Percentiles rank a stretch among this genome's conserved stretches.
Conservation (phyloP, 2,329 filamentous ascomycete genomes). For the Kalaharituber pfeilii region DNA sequence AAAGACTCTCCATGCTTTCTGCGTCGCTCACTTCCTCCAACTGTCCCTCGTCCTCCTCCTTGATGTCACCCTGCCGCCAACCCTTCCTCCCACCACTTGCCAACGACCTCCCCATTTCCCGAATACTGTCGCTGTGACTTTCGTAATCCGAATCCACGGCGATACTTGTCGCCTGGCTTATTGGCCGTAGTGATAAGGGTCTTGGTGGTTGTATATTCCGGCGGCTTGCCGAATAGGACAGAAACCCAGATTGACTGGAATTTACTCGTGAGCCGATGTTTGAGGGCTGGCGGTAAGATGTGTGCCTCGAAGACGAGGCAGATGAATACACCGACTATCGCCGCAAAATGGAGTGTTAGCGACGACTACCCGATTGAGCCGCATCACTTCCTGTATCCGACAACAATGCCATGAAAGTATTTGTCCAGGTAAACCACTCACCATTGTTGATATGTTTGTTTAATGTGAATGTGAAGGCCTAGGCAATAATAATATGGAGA, state of each 20-base stretch:
- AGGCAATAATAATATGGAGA: background rate
- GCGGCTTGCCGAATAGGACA: background rate
- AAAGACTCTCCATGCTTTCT: slow-evolving; percentile 19
- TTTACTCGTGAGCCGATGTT: background rate
- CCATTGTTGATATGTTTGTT: background rate
- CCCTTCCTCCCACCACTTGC: slow-evolving; percentile 14
- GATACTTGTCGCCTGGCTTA: slow-evolving; percentile 22
- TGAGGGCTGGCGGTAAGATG: background rate
- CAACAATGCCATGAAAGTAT: background rate
- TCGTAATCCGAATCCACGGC: slow-evolving; percentile 21
- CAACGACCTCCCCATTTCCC: slow-evolving; percentile 14
- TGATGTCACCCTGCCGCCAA: slow-evolving; percentile 13
- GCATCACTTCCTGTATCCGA: background rate
- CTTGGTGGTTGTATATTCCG: background rate
- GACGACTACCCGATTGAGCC: background rate
- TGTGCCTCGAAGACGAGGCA: background rate
- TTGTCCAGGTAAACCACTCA: background rate
- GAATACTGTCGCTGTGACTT: slow-evolving; percentile 11
- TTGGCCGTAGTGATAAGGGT: slow-evolving; percentile 12
- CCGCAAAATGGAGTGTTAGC: background rate
- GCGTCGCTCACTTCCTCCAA: slow-evolving; percentile 15
- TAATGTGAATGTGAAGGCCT: background rate
- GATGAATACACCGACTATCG: background rate
- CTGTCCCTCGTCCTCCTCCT: slow-evolving; percentile 9
- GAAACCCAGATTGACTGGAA: background rate